Base-by-base conservation (phyloP, 2,329 filamentous ascomycete species). In the Corinectria fuckeliana region DNA sequence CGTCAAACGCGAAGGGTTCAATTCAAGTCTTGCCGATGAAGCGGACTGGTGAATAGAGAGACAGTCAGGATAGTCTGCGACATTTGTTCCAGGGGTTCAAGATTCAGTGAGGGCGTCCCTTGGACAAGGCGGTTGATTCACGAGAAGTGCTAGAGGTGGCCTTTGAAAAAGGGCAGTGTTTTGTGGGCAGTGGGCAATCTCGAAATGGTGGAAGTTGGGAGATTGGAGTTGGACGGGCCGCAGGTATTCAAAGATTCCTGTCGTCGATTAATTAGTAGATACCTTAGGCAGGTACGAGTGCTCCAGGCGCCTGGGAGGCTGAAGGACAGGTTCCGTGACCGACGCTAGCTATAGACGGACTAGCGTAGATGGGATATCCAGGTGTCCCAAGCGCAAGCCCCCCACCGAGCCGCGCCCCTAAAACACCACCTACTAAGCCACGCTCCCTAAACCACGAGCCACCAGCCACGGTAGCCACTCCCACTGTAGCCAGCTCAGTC, bases 21-120 rank as follows among this genome's bases (percentile, higher is more conserved):
- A 69, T 70, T 62, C 69, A 56, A 68, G 36, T 48, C 50, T 47
- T 56, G 42, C 56, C 20, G 53, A 53, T 45, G 41, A 56, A 39
- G 42, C 49, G 38, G 56, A 45, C 50, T 59, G 21, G 48, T 51
- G 50, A 51, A 62, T 56, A 38, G 41, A 60, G 56, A 64, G 44
- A 56, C 28, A 57, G 48, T 58, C 50, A 50, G 51, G 45, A 44
- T 64, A 49, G 59, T 62, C 56, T 68, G 65, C 67, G 67, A 69
- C 68, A 70, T 70, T 69, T 70, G 68, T 64, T 62, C 56, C 26
- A 32, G 47, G n/a, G 45, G 11, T 36, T 11, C 30, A 39, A 30
- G 30, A 39, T 45, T 45, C 28, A 50, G 36, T 9, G 16, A 13
- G 25, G 13, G 36, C 9, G 44, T 36, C 20, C 11, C n/a, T 23